These are phyloP conservation scores for Epicoccum nigrum DNA, from an alignment of 2,329 filamentous ascomycete species.

Conservation along the genomic window DNA sequence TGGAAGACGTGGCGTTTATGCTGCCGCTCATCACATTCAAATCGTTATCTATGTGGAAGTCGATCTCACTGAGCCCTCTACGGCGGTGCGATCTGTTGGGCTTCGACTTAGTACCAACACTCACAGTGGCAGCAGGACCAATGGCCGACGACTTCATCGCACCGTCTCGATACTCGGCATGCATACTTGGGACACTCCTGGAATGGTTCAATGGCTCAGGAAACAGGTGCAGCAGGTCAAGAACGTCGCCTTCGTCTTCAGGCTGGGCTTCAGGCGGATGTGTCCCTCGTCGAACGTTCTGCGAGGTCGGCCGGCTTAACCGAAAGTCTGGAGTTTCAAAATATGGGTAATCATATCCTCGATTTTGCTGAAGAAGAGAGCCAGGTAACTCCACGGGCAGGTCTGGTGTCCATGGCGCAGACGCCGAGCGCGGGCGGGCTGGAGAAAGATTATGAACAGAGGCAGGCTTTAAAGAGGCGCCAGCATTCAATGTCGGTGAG, in stretches of 20 bases:
- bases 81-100: constrained; percentile 31
- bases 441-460: constrained; percentile 45
- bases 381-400: constrained; percentile 39
- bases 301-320: constrained; percentile 18
- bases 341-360: constrained; percentile 40
- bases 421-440: constrained; percentile 49
- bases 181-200: constrained; percentile 22
- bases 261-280: constrained; percentile 8
- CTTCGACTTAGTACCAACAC: constrained; percentile 21
- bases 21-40: constrained; percentile 24
- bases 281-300: constrained; percentile 20
- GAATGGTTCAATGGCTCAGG: constrained; percentile 24
- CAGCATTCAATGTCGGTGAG: constrained; percentile 46
- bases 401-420: constrained; percentile 48
- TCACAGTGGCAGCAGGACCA: constrained; percentile 29
- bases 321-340: constrained; percentile 20
- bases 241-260: constrained; percentile 15
- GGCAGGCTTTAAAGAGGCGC: constrained; percentile 35
- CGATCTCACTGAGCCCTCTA: constrained; percentile 25
- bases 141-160: constrained; percentile 38
- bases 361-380: constrained; percentile 41
- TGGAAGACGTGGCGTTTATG: constrained; percentile 21
- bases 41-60: constrained; percentile 23
- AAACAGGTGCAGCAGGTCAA: constrained; percentile 16
- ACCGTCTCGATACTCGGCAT: constrained; percentile 16